Evolutionary conservation across 306 rosid genomes (phyloP), one percentile per base, ranked within the genome.

Genomic region (Cyamopsis tetragonoloba): DNA sequence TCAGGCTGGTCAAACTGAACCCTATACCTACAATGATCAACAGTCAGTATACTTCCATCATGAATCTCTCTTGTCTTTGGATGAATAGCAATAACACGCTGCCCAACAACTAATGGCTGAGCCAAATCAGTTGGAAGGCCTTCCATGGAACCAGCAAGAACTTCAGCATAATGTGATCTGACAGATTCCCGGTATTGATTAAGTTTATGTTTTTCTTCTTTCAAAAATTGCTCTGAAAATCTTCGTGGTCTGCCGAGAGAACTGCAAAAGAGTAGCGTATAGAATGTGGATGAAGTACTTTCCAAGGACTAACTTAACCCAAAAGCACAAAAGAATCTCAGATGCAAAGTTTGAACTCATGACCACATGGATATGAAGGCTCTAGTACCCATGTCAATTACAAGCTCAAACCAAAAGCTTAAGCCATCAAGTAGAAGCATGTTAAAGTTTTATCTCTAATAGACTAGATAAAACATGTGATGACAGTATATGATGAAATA

Each of bases 201-300:
- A 69, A 93, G 96, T 82, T 93, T 93, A 73, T 81, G 75, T 70
- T 80, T 93, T 80, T 93, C 96, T 79, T 89, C 97, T 58, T 75
- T 80, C 83, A 93, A 70, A 80, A 88, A 93, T 55, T 88, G 86
- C 74, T 80, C 80, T 22, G 97, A 93, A 84, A 90, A 90, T 77
- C 97, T 90, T 12, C 96, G 84, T 15, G 99, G 97, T 80, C 78
- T 88, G 61, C 99, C 97, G 39, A 93, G 97, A 62, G 99, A 93
- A 74, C 99, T 93, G 90, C 84, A 83, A 32, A 77, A 78, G 27
- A 70, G 67, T 74, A 62, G 78, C 56, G 62, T 66, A 57, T 19
- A 50, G 17, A n/a, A n/a, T n/a, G n/a, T n/a, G n/a, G n/a, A 70
- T 60, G 64, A 56, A 56, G 58, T 24, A 27, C 56, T 56, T 61